phyloP scores from a whole-genome alignment of 305 asterid genomes.

The Plantago coronopus region DNA sequence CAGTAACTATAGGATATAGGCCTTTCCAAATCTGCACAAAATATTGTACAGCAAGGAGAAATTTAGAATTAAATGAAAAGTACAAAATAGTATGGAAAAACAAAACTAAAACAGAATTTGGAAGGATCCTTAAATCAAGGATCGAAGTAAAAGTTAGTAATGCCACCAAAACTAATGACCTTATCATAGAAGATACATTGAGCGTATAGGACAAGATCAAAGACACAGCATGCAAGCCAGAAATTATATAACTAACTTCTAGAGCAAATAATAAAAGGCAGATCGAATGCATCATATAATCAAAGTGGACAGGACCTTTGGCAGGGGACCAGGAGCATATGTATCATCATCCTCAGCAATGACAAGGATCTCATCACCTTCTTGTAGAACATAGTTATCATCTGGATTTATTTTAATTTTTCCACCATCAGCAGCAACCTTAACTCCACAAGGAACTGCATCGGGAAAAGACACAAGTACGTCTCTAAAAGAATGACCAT shows the following conservation, averaged over 20 bases:
- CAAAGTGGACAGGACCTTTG: conserved; percentile 55
- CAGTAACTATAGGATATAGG: conserved; percentile 55
- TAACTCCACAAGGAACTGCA: conserved; percentile 96
- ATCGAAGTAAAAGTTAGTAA: not conserved
- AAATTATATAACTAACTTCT: not conserved
- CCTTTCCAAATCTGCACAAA: conserved; percentile 63
- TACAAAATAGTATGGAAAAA: not conserved
- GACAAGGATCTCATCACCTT: conserved; percentile 93
- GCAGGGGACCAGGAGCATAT: conserved; percentile 79
- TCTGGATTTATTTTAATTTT: conserved; percentile 87
- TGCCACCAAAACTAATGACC: not conserved
- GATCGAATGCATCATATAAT: conserved; percentile 22
- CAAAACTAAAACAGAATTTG: not conserved
- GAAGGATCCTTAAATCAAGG: not conserved
- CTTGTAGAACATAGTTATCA: conserved; percentile 69
- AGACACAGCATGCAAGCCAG: not conserved
- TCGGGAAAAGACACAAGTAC: conserved; percentile 81
- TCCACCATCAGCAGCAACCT: conserved; percentile 78
- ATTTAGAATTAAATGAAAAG: conserved; percentile 23
- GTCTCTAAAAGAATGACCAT: conserved; percentile 68
- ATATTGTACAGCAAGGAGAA: conserved; percentile 14
- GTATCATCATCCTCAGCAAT: conserved; percentile 99
- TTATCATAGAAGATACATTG: not conserved
- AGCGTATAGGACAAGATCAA: not conserved
- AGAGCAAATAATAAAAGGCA: conserved; percentile 12